Evolutionary conservation across 148 eudicot species (phyloP).

Genomic region (Rhododendron simsii): DNA sequence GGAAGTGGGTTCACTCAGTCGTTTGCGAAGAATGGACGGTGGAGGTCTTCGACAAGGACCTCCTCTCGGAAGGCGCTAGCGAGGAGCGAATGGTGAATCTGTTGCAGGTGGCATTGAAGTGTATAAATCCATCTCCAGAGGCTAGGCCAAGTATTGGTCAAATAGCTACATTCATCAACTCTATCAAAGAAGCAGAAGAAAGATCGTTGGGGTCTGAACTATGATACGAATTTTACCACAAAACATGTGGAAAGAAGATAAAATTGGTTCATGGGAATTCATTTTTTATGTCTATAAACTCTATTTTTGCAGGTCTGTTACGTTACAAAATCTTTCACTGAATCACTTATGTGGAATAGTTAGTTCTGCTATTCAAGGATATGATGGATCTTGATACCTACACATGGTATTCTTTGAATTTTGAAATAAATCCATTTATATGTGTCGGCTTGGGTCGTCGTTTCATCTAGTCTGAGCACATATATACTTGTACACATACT

Average conservation of each 20-base stretch:
- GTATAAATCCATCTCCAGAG: slow-evolving; percentile 29
- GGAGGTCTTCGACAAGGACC: slow-evolving; percentile 40
- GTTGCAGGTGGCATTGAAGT: slow-evolving; percentile 46
- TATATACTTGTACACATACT: neutral
- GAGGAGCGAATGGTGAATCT: slow-evolving; percentile 43
- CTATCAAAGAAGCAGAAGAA: slow-evolving; percentile 39
- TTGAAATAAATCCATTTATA: neutral
- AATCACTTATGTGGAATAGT: neutral
- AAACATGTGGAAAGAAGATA: neutral
- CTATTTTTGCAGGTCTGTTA: neutral
- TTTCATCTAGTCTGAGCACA: neutral
- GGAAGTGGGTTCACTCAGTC: slow-evolving; percentile 34
- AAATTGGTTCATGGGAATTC: neutral
- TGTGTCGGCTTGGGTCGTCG: neutral
- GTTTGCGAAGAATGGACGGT: slow-evolving; percentile 46
- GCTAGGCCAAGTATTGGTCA: slow-evolving; percentile 36
- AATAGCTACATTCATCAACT: slow-evolving; percentile 26
- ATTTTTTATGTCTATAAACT: neutral
- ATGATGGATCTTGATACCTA: neutral
- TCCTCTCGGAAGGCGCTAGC: slow-evolving; percentile 33
- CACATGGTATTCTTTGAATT: neutral
- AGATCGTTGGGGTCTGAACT: slow-evolving; percentile 25
- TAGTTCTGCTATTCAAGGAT: neutral
- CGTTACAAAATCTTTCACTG: neutral
- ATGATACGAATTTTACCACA: neutral